phyloP scores from a whole-genome alignment of 1,139 yeast genomes.

The Protomyces gravidus region DNA sequence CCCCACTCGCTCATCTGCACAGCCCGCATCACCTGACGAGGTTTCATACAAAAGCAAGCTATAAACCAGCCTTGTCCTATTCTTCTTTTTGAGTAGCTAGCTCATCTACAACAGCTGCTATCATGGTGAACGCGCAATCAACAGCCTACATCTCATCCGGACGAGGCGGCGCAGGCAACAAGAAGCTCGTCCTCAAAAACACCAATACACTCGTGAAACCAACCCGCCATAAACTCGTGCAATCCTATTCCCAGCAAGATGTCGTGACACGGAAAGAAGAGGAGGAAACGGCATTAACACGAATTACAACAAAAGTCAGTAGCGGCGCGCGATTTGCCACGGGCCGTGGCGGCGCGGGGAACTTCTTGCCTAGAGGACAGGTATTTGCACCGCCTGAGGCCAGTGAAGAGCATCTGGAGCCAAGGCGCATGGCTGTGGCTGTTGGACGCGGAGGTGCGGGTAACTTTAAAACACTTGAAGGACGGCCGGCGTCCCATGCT shows the following conservation, averaged over 20 bases:
- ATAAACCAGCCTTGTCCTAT: no score
- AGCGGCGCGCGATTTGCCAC: slow-evolving; percentile 23
- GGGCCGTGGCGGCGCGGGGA: slow-evolving; percentile 27
- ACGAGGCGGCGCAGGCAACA: slow-evolving; percentile 1
- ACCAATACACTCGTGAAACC: background rate
- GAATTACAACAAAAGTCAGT: slow-evolving; percentile 11
- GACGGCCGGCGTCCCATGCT: background rate
- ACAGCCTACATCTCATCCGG: background rate
- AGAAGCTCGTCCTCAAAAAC: background rate
- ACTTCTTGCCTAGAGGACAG: slow-evolving; percentile 15
- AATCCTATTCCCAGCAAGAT: background rate
- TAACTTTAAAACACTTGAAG: slow-evolving; percentile 3
- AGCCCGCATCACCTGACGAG: no score
- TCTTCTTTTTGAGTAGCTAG: no score
- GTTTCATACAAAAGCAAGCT: no score
- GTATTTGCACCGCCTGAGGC: slow-evolving; percentile 5
- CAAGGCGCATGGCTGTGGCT: slow-evolving; percentile 1
- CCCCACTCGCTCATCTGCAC: no score
- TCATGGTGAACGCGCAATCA: background rate
- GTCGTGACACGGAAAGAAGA: background rate
- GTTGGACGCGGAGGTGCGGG: slow-evolving; percentile 25
- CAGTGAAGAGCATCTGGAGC: background rate
- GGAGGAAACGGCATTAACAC: slow-evolving; percentile 9
- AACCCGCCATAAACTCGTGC: background rate
- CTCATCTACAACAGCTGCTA: no score